Conservation (phyloP, 1,284 basidiomycete genomes). For the Testicularia cyperi region DNA sequence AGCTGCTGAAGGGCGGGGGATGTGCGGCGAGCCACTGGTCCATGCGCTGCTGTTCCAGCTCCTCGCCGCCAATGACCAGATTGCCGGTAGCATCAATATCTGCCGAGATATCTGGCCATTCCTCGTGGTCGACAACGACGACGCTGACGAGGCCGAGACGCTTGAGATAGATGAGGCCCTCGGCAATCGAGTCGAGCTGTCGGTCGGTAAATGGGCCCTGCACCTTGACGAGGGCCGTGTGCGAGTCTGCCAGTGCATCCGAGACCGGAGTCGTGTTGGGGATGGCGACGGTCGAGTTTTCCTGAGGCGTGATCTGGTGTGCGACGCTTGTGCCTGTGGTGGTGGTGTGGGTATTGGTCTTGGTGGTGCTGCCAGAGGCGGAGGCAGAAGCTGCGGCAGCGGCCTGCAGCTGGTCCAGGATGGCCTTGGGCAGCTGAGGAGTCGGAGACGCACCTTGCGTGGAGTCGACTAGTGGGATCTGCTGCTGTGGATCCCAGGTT, state of each 20-base stretch:
- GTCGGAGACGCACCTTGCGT: conserved; percentile 2
- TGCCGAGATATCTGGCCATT: conserved; percentile 64
- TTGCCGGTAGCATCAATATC: conserved; percentile 36
- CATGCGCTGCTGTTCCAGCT: conserved; percentile 36
- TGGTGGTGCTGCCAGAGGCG: conserved; percentile 39
- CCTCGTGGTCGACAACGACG: conserved; percentile 88
- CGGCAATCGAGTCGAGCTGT: conserved; percentile 88
- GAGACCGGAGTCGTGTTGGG: conserved; percentile 26
- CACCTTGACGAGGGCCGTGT: conserved; percentile 91
- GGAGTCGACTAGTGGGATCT: conserved; percentile 13
- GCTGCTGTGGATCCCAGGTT: conserved; percentile 24
- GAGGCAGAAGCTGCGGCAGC: conserved; percentile 38
- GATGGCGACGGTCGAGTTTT: conserved; percentile 53
- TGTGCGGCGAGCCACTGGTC: conserved; percentile 44
- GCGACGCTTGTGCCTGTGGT: too few relatives aligned
- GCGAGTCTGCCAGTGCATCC: conserved; percentile 55
- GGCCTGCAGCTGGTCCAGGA: conserved; percentile 18
- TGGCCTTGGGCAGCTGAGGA: conserved; percentile 20
- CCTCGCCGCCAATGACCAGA: conserved; percentile 25
- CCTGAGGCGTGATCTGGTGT: conserved; percentile 55
- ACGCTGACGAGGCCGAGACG: conserved; percentile 92
- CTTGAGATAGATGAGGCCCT: conserved; percentile 90
- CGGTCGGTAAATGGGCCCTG: conserved; percentile 95
- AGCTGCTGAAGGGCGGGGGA: conserved; percentile 2
- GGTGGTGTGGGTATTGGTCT: conserved; percentile 14